Evolutionary conservation across 768 basidiomycete genomes (phyloP), one percentile per base, ranked within the genome.

Genomic region (Dioszegia crocea): DNA sequence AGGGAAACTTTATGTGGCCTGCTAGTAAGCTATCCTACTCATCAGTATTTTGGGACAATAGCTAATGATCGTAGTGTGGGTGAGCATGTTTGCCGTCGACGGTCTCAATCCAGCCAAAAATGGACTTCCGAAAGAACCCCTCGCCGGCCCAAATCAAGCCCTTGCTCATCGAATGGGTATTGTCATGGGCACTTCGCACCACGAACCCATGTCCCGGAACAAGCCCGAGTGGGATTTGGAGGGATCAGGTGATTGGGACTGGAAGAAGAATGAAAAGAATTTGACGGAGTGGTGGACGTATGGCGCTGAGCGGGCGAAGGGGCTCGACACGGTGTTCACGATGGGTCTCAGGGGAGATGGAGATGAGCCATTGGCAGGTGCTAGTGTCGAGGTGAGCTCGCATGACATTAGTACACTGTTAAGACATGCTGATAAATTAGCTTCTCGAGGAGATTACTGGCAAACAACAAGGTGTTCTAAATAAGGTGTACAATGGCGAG

Each of bases 171-270:
- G 78, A 55, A 86, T 84, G 73, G 86, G 84, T 24, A 80, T 87
- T 44, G 85, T 84, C 31, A 87, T 87, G 84, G 85, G 86, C 46
- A 86, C 86, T 1, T 85, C 66, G 12, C 85, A 87, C 68, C 83
- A 88, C 71, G 86, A 88, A 66, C 86, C 87, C 9, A 86, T 87
- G 84, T 83, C 84, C 80, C 83, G 86, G 21, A 84, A 85, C 31
- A 84, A 83, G 1, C 86, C 86, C 11, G 71, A 88, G 68, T 88
- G 85, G 80, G 79, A 74, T 59, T 70, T 83, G 11, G 82, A 83
- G 58, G 84, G 82, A 2, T 68, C 68, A 8, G 86, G 86, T 1
- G 63, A 78, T 0, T 88, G 86, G 86, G 83, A 88, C 68, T 79
- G 75, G 36, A 78, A 75, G 14, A 87, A 87, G 68, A 66, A 79